A percentile compares a stretch with the other conserved stretches of the same genome.
phyloP scores from a whole-genome alignment of 1,284 basidiomycete species.

The Papiliotrema terrestris region DNA sequence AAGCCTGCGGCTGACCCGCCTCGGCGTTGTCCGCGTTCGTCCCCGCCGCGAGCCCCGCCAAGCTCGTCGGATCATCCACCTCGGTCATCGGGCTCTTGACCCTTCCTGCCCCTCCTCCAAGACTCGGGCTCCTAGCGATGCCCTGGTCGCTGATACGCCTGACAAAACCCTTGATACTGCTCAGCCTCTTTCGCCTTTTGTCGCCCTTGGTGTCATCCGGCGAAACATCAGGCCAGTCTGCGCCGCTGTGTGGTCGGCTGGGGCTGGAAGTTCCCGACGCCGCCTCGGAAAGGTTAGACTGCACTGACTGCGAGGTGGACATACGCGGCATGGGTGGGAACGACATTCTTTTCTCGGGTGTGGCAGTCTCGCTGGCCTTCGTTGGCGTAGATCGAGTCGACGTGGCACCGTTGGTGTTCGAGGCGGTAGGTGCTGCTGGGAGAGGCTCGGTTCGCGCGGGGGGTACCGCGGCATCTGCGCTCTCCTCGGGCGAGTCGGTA shows the following conservation, averaged over 20 bases:
- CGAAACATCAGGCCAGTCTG: not conserved
- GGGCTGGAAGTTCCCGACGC: not conserved
- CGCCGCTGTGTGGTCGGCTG: not conserved
- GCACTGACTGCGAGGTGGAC: not conserved
- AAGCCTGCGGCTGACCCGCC: too few species aligned
- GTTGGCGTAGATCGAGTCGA: not conserved
- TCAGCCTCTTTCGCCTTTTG: conserved; percentile 35
- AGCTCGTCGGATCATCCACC: not conserved
- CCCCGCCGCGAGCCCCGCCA: not conserved
- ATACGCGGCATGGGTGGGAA: conserved; percentile 1
- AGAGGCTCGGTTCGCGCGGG: not conserved
- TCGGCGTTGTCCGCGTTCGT: too few species aligned
- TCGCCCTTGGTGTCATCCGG: conserved; percentile 7
- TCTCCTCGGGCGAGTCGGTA: too few species aligned
- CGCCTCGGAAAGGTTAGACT: not conserved
- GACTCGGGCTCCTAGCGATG: not conserved
- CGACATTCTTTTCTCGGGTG: conserved; percentile 1
- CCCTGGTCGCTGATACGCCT: conserved; percentile 40
- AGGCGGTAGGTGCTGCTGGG: not conserved
- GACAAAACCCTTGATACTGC: conserved; percentile 41
- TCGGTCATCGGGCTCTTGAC: conserved; percentile 3
- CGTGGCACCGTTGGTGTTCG: not conserved
- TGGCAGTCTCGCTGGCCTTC: not conserved
- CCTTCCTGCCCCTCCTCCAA: not conserved
- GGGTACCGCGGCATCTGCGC: too few species aligned